Evolutionary conservation across 768 basidiomycete genomes (phyloP).

Genomic region (Rhizopogon salebrosus): DNA sequence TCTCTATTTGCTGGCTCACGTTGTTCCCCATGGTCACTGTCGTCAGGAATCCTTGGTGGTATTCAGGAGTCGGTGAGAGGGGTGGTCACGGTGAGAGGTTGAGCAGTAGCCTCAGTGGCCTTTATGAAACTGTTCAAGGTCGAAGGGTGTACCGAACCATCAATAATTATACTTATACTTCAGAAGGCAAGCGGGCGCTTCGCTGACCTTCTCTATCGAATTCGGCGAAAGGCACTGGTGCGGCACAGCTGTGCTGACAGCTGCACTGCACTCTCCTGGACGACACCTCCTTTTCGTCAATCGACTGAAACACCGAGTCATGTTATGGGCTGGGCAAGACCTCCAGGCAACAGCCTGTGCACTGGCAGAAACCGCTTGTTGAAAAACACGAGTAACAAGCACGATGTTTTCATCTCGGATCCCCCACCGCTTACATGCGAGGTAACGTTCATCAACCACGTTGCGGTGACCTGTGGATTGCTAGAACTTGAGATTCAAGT

Average conservation of each 20-base stretch:
- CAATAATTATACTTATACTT: not conserved
- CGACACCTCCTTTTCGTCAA: no score
- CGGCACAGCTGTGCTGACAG: not conserved
- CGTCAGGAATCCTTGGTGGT: not conserved
- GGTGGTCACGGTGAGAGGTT: not conserved
- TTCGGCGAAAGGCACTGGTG: not conserved
- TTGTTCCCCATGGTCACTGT: slow-evolving; percentile 19
- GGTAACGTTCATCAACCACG: not conserved
- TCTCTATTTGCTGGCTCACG: slow-evolving; percentile 20
- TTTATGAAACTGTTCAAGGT: not conserved
- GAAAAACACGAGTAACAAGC: not conserved
- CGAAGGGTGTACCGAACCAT: not conserved
- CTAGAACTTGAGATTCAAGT: not conserved
- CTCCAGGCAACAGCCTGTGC: not conserved
- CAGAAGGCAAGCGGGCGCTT: not conserved
- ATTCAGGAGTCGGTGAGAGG: not conserved
- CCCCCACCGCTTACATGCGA: not conserved
- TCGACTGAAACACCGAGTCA: not conserved
- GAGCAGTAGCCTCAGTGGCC: not conserved
- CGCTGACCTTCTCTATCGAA: not conserved
- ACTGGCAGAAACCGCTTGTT: not conserved
- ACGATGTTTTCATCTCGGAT: slow-evolving; percentile 2
- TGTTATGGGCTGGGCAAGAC: not conserved
- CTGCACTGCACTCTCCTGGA: not conserved
- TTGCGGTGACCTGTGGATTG: not conserved